A percentile compares a stretch with the other conserved stretches of the same genome.
These are phyloP conservation scores for Ganoderma lingzhi DNA, from an alignment of 1,284 basidiomycete genomes.

Conservation along the genomic window DNA sequence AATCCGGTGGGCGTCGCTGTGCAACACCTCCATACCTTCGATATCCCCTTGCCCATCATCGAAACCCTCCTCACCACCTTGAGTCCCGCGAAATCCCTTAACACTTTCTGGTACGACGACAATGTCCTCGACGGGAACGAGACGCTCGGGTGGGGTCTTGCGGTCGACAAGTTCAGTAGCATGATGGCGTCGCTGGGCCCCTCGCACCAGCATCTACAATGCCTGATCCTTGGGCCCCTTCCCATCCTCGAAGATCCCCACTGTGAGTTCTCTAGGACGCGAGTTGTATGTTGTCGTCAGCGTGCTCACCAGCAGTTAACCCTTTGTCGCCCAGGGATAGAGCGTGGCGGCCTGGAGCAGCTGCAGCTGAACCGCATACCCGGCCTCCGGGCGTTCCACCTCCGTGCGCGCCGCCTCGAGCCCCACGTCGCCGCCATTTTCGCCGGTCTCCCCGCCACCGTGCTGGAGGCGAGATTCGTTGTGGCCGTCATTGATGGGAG, in stretches of 20 bases:
- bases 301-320: too few relatives aligned
- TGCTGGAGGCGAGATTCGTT: not conserved
- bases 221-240: not conserved
- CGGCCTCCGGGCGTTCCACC: not conserved
- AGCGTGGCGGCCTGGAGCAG: not conserved
- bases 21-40: not conserved
- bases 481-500: not conserved
- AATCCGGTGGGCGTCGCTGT: not conserved
- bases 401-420: not conserved
- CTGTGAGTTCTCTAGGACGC: not conserved
- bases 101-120: not conserved
- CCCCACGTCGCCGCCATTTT: not conserved
- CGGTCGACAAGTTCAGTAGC: not conserved
- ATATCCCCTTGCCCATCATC: not conserved
- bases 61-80: not conserved
- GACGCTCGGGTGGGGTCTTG: not conserved
- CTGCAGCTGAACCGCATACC: not conserved
- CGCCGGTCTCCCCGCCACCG: not conserved
- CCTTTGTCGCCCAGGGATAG: not conserved
- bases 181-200: not conserved
- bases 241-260: not conserved
- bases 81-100: not conserved
- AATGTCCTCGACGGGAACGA: not conserved
- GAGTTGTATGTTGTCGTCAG: not conserved
- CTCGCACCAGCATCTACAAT: not conserved